A percentile compares a stretch with the other conserved stretches of the same genome.
These are phyloP conservation scores for Pyrenophora seminiperda DNA, from an alignment of 2,329 filamentous ascomycete species.

Conservation along the genomic window DNA sequence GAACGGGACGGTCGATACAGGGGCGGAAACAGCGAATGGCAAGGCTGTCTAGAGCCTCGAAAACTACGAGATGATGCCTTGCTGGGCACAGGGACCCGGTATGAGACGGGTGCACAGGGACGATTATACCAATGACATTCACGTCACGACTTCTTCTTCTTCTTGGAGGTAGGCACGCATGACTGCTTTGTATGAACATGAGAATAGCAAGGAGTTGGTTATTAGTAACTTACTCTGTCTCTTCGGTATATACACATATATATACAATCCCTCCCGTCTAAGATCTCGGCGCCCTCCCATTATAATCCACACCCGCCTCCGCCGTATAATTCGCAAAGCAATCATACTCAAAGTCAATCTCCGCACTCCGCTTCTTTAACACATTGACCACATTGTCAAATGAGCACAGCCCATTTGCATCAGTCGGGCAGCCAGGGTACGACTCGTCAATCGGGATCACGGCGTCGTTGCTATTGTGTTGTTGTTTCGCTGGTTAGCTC, in stretches of 20 bases:
- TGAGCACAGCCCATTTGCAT: slow-evolving; percentile 34
- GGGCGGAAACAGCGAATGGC: not conserved
- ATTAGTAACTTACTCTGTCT: too few relatives aligned
- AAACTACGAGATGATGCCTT: too few relatives aligned
- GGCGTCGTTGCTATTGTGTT: slow-evolving; percentile 34
- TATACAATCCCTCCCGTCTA: too few relatives aligned
- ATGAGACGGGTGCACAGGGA: too few relatives aligned
- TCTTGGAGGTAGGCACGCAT: too few relatives aligned
- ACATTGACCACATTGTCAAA: slow-evolving; percentile 38
- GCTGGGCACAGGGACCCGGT: too few relatives aligned
- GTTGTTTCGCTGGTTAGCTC: not conserved
- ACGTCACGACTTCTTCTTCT: too few relatives aligned
- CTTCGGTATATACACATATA: too few relatives aligned
- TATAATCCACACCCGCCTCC: slow-evolving; percentile 31
- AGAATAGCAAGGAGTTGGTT: too few relatives aligned
- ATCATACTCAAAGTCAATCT: slow-evolving; percentile 39
- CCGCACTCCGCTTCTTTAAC: slow-evolving; percentile 32
- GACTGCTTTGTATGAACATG: too few relatives aligned
- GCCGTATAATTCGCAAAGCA: slow-evolving; percentile 40
- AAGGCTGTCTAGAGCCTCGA: too few relatives aligned
- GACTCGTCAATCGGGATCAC: slow-evolving; percentile 33
- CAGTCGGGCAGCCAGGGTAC: slow-evolving; percentile 27
- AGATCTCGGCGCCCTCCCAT: slow-evolving; percentile 26
- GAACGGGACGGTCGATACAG: not conserved
- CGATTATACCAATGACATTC: too few relatives aligned